phyloP scores from a whole-genome alignment of 306 rosid genomes.

The Prunus mume region DNA sequence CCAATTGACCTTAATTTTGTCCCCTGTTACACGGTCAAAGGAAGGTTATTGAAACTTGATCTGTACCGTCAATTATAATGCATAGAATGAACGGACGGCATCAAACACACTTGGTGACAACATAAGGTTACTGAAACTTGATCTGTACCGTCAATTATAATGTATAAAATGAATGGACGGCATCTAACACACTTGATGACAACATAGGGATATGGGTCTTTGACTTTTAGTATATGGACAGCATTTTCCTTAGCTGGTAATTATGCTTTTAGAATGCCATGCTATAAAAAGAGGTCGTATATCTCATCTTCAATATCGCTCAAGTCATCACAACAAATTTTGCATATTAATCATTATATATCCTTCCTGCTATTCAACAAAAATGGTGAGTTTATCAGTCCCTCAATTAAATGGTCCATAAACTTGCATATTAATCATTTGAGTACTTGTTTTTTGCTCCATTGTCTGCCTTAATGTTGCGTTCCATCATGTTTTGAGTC shows the following conservation, averaged over 20 bases:
- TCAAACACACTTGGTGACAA: conserved; percentile 12
- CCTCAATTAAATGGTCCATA: too few species aligned
- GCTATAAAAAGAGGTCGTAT: not conserved
- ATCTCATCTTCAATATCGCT: not conserved
- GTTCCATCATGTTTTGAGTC: too few species aligned
- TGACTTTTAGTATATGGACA: not conserved
- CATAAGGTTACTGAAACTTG: not conserved
- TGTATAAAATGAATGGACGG: conserved; percentile 22
- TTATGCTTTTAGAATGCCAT: not conserved
- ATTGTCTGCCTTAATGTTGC: too few species aligned
- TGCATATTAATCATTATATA: not conserved
- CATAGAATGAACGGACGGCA: conserved; percentile 21
- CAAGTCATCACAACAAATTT: not conserved
- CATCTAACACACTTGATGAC: conserved; percentile 8
- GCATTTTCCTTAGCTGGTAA: too few species aligned
- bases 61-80: conserved; percentile 27
- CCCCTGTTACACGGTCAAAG: too few species aligned
- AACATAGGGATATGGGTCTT: not conserved
- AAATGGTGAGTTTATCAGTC: not conserved
- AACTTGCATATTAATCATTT: too few species aligned
- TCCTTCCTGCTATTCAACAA: not conserved
- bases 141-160: conserved; percentile 34
- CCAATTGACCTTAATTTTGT: too few species aligned
- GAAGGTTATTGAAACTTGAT: not conserved
- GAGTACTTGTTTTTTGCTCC: too few species aligned